phyloP scores from a whole-genome alignment of 108 stramenopile genomes.

The Aureococcus anophagefferens region DNA sequence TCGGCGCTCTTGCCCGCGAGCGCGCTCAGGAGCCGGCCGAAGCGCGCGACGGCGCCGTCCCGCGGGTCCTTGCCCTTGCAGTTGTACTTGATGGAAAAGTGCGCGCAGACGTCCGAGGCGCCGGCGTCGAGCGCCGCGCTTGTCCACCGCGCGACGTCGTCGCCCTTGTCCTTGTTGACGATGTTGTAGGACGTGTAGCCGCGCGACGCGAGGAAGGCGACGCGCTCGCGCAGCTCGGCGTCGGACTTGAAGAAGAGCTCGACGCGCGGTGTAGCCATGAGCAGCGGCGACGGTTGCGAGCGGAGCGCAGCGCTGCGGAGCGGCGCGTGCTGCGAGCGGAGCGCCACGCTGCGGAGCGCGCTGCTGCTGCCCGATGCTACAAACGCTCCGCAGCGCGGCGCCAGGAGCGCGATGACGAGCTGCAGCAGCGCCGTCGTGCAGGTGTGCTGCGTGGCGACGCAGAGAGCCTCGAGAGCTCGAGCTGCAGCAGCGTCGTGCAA shows the following conservation, averaged over 20 bases:
- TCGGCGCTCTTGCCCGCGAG: background rate
- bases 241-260: slow-evolving; percentile 43
- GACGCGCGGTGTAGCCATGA: too few species aligned
- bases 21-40: background rate
- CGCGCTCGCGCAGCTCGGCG: slow-evolving; percentile 28
- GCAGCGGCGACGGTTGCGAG: too few species aligned
- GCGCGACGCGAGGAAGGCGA: slow-evolving; percentile 17
- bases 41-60: background rate
- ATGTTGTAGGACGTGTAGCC: slow-evolving; percentile 37
- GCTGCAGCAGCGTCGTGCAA: too few species aligned
- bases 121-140: slow-evolving; percentile 9
- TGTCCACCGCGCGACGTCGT: slow-evolving; percentile 26
- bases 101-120: slow-evolving; percentile 20
- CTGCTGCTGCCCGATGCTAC: too few species aligned
- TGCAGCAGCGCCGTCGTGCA: too few species aligned
- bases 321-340: too few species aligned
- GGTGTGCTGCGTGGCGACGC: too few species aligned
- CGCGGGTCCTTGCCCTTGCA: slow-evolving; percentile 9
- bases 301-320: too few species aligned
- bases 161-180: slow-evolving; percentile 42
- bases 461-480: too few species aligned
- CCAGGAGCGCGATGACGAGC: too few species aligned
- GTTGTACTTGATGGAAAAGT: slow-evolving; percentile 40
- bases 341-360: too few species aligned
- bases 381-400: too few species aligned